Percentiles rank a stretch among this genome's conserved stretches.
These are phyloP conservation scores for Phytophthora nicotianae DNA, from an alignment of 352 stramenopile genomes.

Conservation along the genomic window DNA sequence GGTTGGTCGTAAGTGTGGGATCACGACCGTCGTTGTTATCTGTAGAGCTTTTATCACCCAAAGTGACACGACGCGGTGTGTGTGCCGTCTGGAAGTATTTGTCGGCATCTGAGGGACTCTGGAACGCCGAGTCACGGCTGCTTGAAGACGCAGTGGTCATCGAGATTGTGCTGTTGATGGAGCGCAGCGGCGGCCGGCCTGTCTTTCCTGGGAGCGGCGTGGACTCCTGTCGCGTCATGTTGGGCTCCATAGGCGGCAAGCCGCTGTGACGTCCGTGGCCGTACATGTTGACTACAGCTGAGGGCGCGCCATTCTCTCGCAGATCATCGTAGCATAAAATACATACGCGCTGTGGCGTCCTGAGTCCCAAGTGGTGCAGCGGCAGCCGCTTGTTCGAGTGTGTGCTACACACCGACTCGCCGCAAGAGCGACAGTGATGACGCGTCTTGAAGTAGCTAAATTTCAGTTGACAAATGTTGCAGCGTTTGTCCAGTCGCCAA, in stretches of 20 bases:
- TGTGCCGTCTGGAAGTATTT: conserved; percentile 26
- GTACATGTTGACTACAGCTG: conserved; percentile 82
- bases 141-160: conserved; percentile 38
- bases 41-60: conserved; percentile 21
- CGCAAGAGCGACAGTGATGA: conserved; percentile 90
- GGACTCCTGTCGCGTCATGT: conserved; percentile 35
- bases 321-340: conserved; percentile 85
- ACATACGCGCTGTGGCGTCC: conserved; percentile 73
- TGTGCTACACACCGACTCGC: conserved; percentile 82
- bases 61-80: conserved; percentile 19
- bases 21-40: conserved; percentile 18
- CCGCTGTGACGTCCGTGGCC: conserved; percentile 36
- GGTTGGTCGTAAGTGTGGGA: conserved; percentile 25
- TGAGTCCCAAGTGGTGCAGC: conserved; percentile 63
- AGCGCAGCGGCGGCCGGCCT: conserved; percentile 38
- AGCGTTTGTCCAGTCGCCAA: conserved; percentile 79
- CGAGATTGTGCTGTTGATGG: conserved; percentile 42
- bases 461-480: conserved; percentile 84
- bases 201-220: conserved; percentile 32
- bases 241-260: conserved; percentile 39
- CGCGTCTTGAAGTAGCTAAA: conserved; percentile 89
- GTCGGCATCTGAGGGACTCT: conserved; percentile 38
- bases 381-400: conserved; percentile 75
- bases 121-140: conserved; percentile 36
- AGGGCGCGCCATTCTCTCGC: conserved; percentile 70